Conservation (phyloP, 768 basidiomycete species). For the Amanita phalloides region DNA sequence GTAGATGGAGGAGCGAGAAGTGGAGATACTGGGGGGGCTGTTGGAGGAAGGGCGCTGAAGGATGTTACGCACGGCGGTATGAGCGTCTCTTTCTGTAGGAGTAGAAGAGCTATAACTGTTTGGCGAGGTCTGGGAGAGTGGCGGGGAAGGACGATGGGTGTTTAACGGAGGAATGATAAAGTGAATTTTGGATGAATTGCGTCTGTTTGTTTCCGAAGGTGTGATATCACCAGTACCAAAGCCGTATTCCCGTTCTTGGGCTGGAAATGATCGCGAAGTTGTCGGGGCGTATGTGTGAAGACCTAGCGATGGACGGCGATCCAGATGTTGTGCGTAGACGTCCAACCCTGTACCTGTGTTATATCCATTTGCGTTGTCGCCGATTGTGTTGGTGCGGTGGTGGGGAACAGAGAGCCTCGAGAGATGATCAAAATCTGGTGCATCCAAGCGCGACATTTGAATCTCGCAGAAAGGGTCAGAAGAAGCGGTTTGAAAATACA, state of each 20-base stretch:
- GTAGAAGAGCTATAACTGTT: slow-evolving; percentile 16
- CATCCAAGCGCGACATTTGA: slow-evolving; percentile 33
- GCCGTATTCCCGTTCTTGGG: slow-evolving; percentile 21
- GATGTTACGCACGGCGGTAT: slow-evolving; percentile 19
- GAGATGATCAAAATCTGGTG: slow-evolving; percentile 28
- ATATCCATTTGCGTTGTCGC: slow-evolving; percentile 13
- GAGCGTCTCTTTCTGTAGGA: slow-evolving; percentile 22
- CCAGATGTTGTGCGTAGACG: slow-evolving; percentile 14
- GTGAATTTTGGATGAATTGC: slow-evolving; percentile 23
- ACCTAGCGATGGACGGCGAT: slow-evolving; percentile 20
- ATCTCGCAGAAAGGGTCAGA: slow-evolving; percentile 2
- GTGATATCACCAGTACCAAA: slow-evolving; percentile 12
- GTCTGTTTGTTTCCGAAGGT: slow-evolving; percentile 30
- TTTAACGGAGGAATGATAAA: slow-evolving; percentile 31
- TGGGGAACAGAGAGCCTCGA: slow-evolving; percentile 19
- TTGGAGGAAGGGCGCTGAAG: slow-evolving; percentile 14
- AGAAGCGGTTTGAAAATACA: neutral
- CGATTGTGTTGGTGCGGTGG: slow-evolving; percentile 11
- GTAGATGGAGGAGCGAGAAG: slow-evolving; percentile 58
- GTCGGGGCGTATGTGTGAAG: slow-evolving; percentile 5
- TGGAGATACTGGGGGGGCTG: slow-evolving; percentile 11
- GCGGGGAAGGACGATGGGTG: slow-evolving; percentile 22
- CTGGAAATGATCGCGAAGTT: slow-evolving; percentile 17
- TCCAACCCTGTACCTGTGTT: slow-evolving; percentile 9
- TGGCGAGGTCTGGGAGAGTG: slow-evolving; percentile 14